Evolutionary conservation across 2,329 filamentous ascomycete species (phyloP).

Genomic region (Amylocarpus encephaloides): DNA sequence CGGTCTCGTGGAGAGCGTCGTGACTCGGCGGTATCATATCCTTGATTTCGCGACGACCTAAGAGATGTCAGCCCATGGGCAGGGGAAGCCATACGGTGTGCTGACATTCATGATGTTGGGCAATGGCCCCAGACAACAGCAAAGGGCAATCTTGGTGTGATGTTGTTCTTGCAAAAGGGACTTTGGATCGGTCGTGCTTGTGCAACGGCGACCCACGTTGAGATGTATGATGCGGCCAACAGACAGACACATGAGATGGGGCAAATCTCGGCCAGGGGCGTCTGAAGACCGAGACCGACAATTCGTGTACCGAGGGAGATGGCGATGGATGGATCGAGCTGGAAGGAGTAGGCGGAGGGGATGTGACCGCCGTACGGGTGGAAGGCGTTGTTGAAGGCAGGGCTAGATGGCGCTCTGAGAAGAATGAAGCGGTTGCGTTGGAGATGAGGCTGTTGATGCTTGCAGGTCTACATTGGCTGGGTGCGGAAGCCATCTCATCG

Average conservation of each 20-base stretch:
- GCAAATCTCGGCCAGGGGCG: constrained; percentile 1
- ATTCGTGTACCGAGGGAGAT: background rate
- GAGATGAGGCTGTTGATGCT: constrained; percentile 4
- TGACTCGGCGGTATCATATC: constrained; percentile 34
- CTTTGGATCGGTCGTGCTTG: constrained; percentile 2
- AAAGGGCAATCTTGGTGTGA: background rate
- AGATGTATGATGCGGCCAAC: constrained; percentile 2
- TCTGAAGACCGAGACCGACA: background rate
- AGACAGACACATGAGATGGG: constrained; percentile 1
- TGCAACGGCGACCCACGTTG: constrained; percentile 4
- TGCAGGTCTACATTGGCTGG: background rate
- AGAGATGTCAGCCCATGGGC: constrained; percentile 13
- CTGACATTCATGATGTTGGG: constrained; percentile 30
- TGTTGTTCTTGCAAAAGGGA: background rate
- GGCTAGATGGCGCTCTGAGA: background rate
- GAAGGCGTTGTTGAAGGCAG: background rate
- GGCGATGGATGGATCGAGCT: background rate
- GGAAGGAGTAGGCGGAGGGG: background rate
- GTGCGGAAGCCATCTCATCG: background rate
- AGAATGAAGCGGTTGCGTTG: background rate
- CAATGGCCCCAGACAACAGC: constrained; percentile 21
- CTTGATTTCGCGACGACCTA: constrained; percentile 31
- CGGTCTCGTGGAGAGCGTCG: constrained; percentile 36
- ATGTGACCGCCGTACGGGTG: background rate
- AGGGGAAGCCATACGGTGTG: background rate